A percentile compares a stretch with the other conserved stretches of the same genome.
phyloP scores from a whole-genome alignment of 805 yeast genomes.

The Isabelozyma gotoi region DNA sequence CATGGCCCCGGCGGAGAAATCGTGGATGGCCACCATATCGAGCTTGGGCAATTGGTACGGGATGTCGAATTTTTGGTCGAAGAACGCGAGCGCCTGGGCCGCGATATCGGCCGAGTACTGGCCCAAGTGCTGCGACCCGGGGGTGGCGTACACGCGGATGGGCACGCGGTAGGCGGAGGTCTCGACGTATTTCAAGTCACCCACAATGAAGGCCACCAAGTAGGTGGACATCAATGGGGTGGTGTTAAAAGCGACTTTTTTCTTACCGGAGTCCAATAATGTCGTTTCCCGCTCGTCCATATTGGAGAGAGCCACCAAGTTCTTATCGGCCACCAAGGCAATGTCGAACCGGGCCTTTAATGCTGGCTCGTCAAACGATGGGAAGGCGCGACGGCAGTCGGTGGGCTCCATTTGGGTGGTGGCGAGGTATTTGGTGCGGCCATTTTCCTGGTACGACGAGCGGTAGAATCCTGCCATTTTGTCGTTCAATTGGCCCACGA shows the following conservation, averaged over 20 bases:
- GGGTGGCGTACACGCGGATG: constrained; percentile 77
- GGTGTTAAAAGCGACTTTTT: constrained; percentile 63
- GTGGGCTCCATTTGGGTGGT: constrained; percentile 88
- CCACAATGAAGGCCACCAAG: constrained; percentile 78
- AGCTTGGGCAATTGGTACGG: constrained; percentile 78
- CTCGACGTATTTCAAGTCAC: constrained; percentile 76
- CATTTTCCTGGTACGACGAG: constrained; percentile 62
- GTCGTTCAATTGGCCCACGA: constrained; percentile 65
- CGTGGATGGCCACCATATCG: constrained; percentile 82
- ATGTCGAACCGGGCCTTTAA: constrained; percentile 72
- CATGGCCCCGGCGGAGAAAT: constrained; percentile 87
- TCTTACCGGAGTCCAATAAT: constrained; percentile 41
- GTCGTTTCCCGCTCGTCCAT: constrained; percentile 61
- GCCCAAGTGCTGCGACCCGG: constrained; percentile 72
- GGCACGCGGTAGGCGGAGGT: constrained; percentile 66
- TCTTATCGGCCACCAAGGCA: constrained; percentile 54
- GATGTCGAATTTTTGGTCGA: constrained; percentile 70
- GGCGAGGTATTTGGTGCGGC: constrained; percentile 68
- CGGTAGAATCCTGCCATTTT: constrained; percentile 84
- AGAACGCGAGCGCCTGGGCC: constrained; percentile 71
- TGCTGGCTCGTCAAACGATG: constrained; percentile 83
- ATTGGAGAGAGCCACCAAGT: constrained; percentile 63
- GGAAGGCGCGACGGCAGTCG: constrained; percentile 85
- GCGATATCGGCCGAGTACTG: constrained; percentile 72
- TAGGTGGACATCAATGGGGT: constrained; percentile 86